Conservation (phyloP, 331 rosid species). For the Saraca asoca region DNA sequence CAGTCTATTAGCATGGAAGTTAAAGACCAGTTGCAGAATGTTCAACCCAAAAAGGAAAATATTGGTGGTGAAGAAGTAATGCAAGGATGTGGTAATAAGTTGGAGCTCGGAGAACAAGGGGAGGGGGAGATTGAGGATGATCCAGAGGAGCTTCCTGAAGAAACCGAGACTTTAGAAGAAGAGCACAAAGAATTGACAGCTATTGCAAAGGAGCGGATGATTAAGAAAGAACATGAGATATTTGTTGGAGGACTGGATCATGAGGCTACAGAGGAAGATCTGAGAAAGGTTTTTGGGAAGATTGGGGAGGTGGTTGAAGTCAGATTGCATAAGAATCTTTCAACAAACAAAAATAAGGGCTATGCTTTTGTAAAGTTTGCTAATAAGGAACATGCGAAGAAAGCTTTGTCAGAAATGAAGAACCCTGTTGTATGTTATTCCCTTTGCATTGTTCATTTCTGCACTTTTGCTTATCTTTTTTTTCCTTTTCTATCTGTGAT, state of each 20-base stretch:
- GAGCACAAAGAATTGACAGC: constrained; percentile 57
- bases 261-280: constrained; percentile 74
- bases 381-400: constrained; percentile 65
- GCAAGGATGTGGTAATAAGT: constrained; percentile 40
- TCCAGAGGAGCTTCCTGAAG: constrained; percentile 51
- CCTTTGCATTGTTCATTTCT: constrained; percentile 2
- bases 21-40: constrained; percentile 40
- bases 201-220: constrained; percentile 57
- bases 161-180: constrained; percentile 48
- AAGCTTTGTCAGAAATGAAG: constrained; percentile 79
- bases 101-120: constrained; percentile 53
- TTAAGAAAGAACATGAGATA: constrained; percentile 69
- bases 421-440: constrained; percentile 70
- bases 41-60: constrained; percentile 30
- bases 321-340: constrained; percentile 67
- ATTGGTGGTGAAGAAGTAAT: constrained; percentile 27
- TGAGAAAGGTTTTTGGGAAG: constrained; percentile 68
- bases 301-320: constrained; percentile 80
- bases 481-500: constrained; percentile 4
- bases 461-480: constrained; percentile 9
- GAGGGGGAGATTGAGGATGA: constrained; percentile 52
- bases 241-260: constrained; percentile 82
- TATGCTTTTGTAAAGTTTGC: constrained; percentile 76
- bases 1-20: constrained; percentile 29
- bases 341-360: constrained; percentile 70